Base-by-base conservation (phyloP, 2,329 filamentous ascomycete species). In the Epichloe coenophiala region DNA sequence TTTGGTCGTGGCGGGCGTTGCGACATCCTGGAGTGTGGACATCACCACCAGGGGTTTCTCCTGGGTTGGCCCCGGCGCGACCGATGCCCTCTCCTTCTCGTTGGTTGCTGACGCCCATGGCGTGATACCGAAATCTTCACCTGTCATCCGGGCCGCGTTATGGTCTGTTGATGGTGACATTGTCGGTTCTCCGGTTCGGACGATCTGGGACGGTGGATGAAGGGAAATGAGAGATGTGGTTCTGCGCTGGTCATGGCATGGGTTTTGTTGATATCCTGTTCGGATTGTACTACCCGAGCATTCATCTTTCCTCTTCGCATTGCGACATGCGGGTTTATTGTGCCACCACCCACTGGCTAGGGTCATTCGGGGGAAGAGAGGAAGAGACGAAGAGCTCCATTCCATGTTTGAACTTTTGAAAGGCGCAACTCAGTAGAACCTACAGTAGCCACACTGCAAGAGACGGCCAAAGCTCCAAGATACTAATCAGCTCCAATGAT, bases 1-100 rank as follows among this genome's bases (percentile, higher is more conserved):
- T 9, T 13, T 47, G 39, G 73, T 45, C 19, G 53, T 55, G 17
- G 49, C 31, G 19, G 53, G 53, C 3, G 13, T 23, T 6, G 48
- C 40, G 47, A 27, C 49, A 9, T 46, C 41, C 37, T 51, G 44
- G 38, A 50, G 35, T 8, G 45, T 35, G 3, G 51, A 40, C 47
- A 45, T 48, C 17, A 50, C 51, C 5, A 52, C 46, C 5, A 27
- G 31, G 17, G 35, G 40, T 17, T n/a, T 17, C 35, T 46, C 35
- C 37, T 17, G 43, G 23, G 43, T 5, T 4, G 40, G n/a, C 43
- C 7, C 27, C 3, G 38, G 12, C 36, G 19, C 19, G 12, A 39
- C 23, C 7, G 48, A 44, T 6, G n/a, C 2, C 38, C 13, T 36
- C 8, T 43, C 47, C 7, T 17, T 8, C 6, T 43, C 33, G 39